Conservation (phyloP, 805 yeast species). For the Starmerella vitae region DNA sequence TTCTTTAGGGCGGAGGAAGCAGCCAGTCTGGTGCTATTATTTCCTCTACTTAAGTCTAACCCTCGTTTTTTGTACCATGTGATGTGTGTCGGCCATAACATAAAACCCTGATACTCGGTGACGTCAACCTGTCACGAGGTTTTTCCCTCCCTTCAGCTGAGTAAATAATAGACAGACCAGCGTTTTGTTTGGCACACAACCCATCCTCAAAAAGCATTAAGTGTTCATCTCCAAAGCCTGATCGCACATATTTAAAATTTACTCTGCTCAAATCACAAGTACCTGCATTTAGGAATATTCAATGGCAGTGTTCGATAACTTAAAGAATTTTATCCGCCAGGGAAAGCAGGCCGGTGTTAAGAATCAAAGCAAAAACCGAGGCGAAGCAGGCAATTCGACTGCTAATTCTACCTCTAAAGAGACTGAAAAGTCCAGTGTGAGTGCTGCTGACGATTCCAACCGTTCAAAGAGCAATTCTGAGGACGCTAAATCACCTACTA, state of each 20-base stretch:
- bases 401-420: neutral
- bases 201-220: no score
- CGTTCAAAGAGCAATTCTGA: neutral
- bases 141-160: neutral
- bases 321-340: slow-evolving; percentile 49
- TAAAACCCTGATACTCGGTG: no score
- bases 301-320: slow-evolving; percentile 32
- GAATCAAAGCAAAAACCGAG: neutral
- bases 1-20: no score
- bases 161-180: neutral
- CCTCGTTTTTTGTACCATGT: no score
- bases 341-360: slow-evolving; percentile 43
- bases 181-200: neutral
- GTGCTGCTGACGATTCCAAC: neutral
- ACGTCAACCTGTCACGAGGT: no score
- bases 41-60: no score
- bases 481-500: neutral
- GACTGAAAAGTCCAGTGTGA: neutral
- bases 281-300: neutral
- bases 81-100: no score
- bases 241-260: no score
- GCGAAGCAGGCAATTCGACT: neutral
- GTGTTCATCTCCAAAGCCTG: no score
- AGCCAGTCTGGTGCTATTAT: no score
- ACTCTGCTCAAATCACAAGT: neutral